Percentiles rank a stretch among this genome's conserved stretches.
Conservation (phyloP, 768 basidiomycete genomes). For the Cyclocybe aegerita region DNA sequence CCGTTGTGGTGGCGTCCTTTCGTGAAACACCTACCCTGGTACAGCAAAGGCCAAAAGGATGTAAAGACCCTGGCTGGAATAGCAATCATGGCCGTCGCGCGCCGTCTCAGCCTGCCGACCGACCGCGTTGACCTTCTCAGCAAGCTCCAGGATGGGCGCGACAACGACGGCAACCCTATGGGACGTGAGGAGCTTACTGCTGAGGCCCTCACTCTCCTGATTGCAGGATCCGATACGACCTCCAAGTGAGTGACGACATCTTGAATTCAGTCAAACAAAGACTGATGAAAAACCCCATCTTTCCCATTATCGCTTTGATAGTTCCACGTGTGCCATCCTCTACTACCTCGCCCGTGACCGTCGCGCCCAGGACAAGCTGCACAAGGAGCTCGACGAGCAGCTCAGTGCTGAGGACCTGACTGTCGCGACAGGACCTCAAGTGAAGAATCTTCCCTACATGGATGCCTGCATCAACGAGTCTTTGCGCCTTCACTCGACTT, state of each 20-base stretch:
- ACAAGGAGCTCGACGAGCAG: slow-evolving; percentile 71
- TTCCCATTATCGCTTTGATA: slow-evolving; percentile 22
- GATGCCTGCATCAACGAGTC: slow-evolving; percentile 88
- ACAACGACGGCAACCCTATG: slow-evolving; percentile 80
- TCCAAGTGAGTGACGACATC: slow-evolving; percentile 63
- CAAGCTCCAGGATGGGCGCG: slow-evolving; percentile 76
- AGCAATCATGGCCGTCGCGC: slow-evolving; percentile 77
- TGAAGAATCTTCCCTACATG: slow-evolving; percentile 76
- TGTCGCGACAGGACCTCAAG: slow-evolving; percentile 61
- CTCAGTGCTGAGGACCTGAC: slow-evolving; percentile 55
- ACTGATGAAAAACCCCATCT: neutral
- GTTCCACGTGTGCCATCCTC: slow-evolving; percentile 87
- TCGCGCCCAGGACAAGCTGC: slow-evolving; percentile 64
- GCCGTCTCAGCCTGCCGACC: slow-evolving; percentile 63
- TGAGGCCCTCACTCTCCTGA: slow-evolving; percentile 82
- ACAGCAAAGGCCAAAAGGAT: slow-evolving; percentile 60
- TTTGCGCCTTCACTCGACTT: slow-evolving; percentile 83
- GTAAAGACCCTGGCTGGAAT: slow-evolving; percentile 77
- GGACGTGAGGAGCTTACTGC: slow-evolving; percentile 82
- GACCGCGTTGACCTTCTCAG: slow-evolving; percentile 82
- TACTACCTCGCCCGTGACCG: slow-evolving; percentile 79
- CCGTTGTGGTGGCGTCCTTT: slow-evolving; percentile 71
- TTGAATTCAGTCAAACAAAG: neutral
- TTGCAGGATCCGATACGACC: slow-evolving; percentile 90
- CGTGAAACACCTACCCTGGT: slow-evolving; percentile 74